Base-by-base conservation (phyloP, 2,329 filamentous ascomycete species). In the Cladophialophora yegresii region DNA sequence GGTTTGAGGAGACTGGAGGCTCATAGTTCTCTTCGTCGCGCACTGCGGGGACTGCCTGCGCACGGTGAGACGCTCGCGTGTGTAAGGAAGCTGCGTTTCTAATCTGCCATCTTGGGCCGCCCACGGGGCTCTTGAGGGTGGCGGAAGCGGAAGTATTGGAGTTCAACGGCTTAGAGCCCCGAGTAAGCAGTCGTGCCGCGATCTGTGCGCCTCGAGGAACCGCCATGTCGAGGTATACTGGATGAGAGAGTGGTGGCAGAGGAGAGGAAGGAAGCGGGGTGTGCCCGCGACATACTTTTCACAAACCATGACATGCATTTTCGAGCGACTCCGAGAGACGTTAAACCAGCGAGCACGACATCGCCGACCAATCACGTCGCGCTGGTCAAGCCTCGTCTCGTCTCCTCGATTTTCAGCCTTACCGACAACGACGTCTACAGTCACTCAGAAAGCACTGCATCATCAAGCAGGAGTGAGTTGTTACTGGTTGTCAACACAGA, bases 1-100 rank as follows among this genome's bases (percentile, higher is more conserved):
- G 91, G 74, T 96, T 96, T 3, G 90, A 91, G 1, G 81, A 79
- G 22, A 73, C 72, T 3, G 73, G 65, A 6, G 71, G 69, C 53
- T 71, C 72, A 28, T 64, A 65, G 64, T 71, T 63, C n/a, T 67
- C 65, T 63, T 73, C 67, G 28, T 67, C 49, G 47, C 28, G 58
- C 12, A 36, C 63, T 5, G 69, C 65, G 8, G 68, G 66, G 30
- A 65, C 64, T 2, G 69, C 67, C 32, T 71, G 71, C 32, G 64
- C 67, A 30, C 64, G 65, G 16, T 66, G 69, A 20, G 58, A 53
- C 23, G 64, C 47, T 22, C 63, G 40, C 20, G 67, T 68, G 49
- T 64, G 70, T 45, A 65, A 63, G 45, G 55, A 67, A 22, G 54
- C 51, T 22, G 33, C 58, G 65, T 58, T 56, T 51, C 51, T 53